Percentiles rank a stretch among this genome's conserved stretches.
Evolutionary conservation across 495 filamentous ascomycete genomes (phyloP).

Genomic region (Penicillium bialowiezense): DNA sequence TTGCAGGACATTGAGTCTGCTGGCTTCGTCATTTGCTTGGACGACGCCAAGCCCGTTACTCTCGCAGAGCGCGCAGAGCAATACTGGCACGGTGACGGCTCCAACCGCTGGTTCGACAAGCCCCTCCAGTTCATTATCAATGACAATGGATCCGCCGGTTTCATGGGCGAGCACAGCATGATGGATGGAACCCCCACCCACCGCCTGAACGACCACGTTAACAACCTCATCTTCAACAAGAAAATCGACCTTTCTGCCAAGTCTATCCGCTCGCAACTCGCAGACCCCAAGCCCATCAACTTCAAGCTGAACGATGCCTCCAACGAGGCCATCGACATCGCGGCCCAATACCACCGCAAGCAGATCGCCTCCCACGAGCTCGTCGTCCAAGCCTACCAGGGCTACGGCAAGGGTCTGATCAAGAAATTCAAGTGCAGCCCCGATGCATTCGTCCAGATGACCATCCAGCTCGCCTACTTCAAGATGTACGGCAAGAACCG

Average conservation of each 20-base stretch:
- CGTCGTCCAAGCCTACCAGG: conserved; percentile 89
- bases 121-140: conserved; percentile 97
- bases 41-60: conserved; percentile 89
- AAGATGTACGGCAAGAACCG: conserved; percentile 99
- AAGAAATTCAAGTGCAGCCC: conserved; percentile 99
- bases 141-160: conserved; percentile 96
- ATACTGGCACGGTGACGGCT: conserved; percentile 97
- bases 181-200: conserved; percentile 99
- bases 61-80: conserved; percentile 92
- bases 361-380: conserved; percentile 88
- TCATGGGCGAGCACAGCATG: conserved; percentile 99
- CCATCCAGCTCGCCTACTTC: conserved; percentile 97
- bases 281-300: conserved; percentile 72
- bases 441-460: conserved; percentile 97
- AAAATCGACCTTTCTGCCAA: conserved; percentile 82
- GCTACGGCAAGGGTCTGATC: conserved; percentile 97
- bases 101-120: conserved; percentile 98
- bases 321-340: conserved; percentile 70
- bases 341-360: conserved; percentile 68
- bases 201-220: conserved; percentile 90
- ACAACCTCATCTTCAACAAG: conserved; percentile 84
- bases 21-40: conserved; percentile 90
- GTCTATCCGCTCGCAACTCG: conserved; percentile 72
- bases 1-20: conserved; percentile 84
- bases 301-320: conserved; percentile 75